Evolutionary conservation across 2,329 filamentous ascomycete genomes (phyloP), one percentile per base, ranked within the genome.

Genomic region (Alternaria burnsii): DNA sequence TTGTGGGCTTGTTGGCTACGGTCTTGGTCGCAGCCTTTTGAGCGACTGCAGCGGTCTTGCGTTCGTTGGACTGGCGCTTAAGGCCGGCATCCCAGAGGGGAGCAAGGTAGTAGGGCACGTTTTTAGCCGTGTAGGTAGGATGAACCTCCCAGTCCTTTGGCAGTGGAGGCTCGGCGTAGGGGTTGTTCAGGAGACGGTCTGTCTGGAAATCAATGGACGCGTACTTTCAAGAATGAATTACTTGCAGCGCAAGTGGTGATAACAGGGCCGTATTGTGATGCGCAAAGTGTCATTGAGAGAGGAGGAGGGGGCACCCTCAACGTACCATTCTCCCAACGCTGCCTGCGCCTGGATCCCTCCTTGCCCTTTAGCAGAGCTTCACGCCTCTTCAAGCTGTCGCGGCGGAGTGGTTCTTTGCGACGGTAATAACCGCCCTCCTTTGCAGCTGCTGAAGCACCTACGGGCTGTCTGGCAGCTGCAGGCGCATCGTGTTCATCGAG

Each of bases 251-350:
- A 44, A n/a, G n/a, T 6, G 16, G 32, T 38, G 30, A 34, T 41
- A 5, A 30, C n/a, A 24, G 30, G 1, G 32, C 12, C 14, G 47
- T 22, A 16, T 38, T 46, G 50, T 34, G 12, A 41, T 48, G 54
- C 54, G 58, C 57, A 61, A 41, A 60, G 54, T 60, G 55, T 59
- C 61, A 47, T 46, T 54, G 44, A 63, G 60, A 47, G 57, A 55
- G 20, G 54, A 53, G 43, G 30, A 52, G 51, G 50, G 56, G 50
- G 41, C 44, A 44, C 43, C 59, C 47, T 54, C 52, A 20, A 66
- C 53, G 55, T 76, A 96, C 93, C 92, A 79, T 98, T 99, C 83
- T 99, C 95, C 93, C 94, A 98, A 57, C 94, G 86, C 71, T 94
- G 89, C 51, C 94, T 86, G 72, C 94, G 89, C 36, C 94, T 87